Percentiles rank a stretch among this genome's conserved stretches.
phyloP scores from a whole-genome alignment of 257 asterid species.

The Petunia secreta region DNA sequence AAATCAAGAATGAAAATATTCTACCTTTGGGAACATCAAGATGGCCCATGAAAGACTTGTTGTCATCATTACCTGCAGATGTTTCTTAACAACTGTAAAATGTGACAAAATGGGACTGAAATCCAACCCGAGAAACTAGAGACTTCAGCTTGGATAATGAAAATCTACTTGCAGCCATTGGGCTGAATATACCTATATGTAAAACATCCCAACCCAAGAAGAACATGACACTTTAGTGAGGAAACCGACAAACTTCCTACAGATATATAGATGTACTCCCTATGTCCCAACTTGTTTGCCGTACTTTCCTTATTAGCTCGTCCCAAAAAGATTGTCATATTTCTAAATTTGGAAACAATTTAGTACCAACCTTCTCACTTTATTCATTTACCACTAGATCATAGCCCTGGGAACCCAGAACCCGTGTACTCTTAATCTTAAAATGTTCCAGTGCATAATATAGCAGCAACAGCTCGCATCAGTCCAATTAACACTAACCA shows the following conservation, averaged over 20 bases:
- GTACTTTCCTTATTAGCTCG: no score
- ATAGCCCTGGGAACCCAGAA: background rate
- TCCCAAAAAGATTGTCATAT: no score
- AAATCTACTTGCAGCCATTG: background rate
- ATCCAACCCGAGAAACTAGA: background rate
- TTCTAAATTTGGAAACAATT: no score
- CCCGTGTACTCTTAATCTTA: background rate
- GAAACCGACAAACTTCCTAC: background rate
- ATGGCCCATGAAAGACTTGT: slow-evolving; percentile 56
- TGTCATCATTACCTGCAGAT: slow-evolving; percentile 60
- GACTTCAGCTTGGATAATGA: background rate
- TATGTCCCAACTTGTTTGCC: no score
- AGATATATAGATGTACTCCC: background rate
- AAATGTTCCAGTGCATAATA: slow-evolving; percentile 16
- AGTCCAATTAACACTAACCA: background rate
- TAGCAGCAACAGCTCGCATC: slow-evolving; percentile 6
- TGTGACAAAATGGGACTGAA: slow-evolving; percentile 14
- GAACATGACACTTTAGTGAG: background rate
- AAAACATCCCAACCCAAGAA: background rate
- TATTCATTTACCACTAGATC: slow-evolving; percentile 29
- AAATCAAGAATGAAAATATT: slow-evolving; percentile 1
- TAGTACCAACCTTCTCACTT: no score
- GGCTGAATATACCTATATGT: background rate
- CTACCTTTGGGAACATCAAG: slow-evolving; percentile 89
- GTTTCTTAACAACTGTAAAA: background rate